These are phyloP conservation scores for Paramecium pentaurelia DNA, from an alignment of 73 alveolate species.

Conservation along the genomic window DNA sequence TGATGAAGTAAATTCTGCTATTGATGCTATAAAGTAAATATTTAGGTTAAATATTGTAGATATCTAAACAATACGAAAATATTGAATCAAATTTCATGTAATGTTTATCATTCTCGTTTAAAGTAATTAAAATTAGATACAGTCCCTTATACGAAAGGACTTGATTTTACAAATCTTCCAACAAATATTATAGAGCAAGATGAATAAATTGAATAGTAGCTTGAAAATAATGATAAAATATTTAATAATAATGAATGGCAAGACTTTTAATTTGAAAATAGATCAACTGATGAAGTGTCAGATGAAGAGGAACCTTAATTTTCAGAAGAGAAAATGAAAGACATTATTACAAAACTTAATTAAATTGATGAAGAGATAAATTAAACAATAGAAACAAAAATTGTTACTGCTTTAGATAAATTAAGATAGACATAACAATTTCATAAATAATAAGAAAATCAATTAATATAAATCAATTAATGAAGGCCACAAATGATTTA, in stretches of 20 bases:
- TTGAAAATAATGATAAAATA: neutral
- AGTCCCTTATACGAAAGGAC: neutral
- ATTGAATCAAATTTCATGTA: neutral
- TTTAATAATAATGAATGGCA: neutral
- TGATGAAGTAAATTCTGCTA: neutral
- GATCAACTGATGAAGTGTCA: neutral
- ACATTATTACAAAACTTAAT: neutral
- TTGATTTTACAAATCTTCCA: neutral
- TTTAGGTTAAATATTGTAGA: neutral
- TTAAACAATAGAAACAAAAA: neutral
- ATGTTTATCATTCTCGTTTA: slow-evolving; percentile 19
- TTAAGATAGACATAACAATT: neutral
- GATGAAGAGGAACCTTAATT: neutral
- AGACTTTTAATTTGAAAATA: neutral
- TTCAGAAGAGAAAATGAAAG: neutral
- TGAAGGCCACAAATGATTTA: neutral
- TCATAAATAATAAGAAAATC: neutral
- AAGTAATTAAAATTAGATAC: neutral
- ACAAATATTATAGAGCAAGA: neutral
- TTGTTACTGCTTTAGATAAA: neutral
- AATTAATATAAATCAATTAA: neutral
- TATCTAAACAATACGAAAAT: neutral
- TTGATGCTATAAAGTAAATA: neutral
- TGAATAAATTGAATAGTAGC: neutral
- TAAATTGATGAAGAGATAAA: neutral